phyloP scores from a whole-genome alignment of 228 moss, liverwort and hornwort species.

The Sphagnum fallax region DNA sequence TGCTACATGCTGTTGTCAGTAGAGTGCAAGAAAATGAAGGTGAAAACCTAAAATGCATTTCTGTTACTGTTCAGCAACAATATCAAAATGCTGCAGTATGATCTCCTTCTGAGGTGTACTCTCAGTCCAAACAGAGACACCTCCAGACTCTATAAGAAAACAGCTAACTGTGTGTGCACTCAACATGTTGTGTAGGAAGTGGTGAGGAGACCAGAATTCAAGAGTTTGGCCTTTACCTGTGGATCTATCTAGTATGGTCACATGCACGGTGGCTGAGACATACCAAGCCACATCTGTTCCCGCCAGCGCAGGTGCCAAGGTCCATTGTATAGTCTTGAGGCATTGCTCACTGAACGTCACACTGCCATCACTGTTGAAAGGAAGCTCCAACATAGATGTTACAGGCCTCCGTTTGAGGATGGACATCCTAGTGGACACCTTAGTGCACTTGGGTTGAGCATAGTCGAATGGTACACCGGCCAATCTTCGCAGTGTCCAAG shows the following conservation, averaged over 20 bases:
- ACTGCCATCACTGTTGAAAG: constrained; percentile 5
- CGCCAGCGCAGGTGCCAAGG: background rate
- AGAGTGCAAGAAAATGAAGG: too few relatives aligned
- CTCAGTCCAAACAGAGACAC: too few relatives aligned
- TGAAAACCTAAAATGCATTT: too few relatives aligned
- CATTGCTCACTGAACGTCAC: constrained; percentile 4
- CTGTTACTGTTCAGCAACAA: too few relatives aligned
- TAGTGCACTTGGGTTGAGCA: background rate
- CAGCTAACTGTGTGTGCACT: too few relatives aligned
- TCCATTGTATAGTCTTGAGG: constrained; percentile 1
- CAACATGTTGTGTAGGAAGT: too few relatives aligned
- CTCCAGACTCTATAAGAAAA: too few relatives aligned
- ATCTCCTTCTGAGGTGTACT: too few relatives aligned
- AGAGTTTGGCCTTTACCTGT: background rate
- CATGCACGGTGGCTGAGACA: background rate
- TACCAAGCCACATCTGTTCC: background rate
- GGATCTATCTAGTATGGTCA: background rate
- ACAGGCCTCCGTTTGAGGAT: too few relatives aligned
- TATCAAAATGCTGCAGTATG: too few relatives aligned
- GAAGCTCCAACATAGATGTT: background rate
- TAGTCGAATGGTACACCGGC: constrained; percentile 6
- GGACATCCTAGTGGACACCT: background rate
- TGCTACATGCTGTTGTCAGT: too few relatives aligned
- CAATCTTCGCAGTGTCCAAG: background rate
- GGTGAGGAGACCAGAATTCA: background rate